phyloP scores from a whole-genome alignment of 441 rosid species.

The Pelargonium citronellum region DNA sequence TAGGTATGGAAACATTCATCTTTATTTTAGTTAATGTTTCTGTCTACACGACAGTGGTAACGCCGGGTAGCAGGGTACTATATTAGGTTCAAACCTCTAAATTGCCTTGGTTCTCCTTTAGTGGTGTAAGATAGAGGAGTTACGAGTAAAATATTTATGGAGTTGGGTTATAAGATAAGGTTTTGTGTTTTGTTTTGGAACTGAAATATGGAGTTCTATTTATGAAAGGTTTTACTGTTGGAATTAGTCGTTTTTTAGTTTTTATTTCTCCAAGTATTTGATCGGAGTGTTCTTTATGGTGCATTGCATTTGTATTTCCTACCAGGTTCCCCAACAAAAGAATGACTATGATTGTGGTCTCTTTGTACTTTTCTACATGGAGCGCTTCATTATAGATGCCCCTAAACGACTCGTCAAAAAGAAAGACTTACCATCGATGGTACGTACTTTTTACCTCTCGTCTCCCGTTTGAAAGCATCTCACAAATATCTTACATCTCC shows the following conservation, averaged over 20 bases:
- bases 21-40: not conserved
- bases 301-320: conserved; percentile 8
- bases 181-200: not conserved
- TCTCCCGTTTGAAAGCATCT: not conserved
- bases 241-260: too few species aligned
- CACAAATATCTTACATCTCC: not conserved
- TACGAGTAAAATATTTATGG: too few species aligned
- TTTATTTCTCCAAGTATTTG: not conserved
- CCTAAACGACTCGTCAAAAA: conserved; percentile 67
- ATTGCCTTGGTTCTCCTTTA: not conserved
- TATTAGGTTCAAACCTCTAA: not conserved
- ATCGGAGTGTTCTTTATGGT: not conserved
- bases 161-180: not conserved
- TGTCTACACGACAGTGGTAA: not conserved
- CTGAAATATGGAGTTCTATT: not conserved
- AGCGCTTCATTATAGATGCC: conserved; percentile 79
- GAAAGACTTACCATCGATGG: conserved; percentile 70
- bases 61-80: not conserved
- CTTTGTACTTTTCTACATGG: conserved; percentile 80
- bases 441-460: conserved; percentile 19
- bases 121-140: not conserved
- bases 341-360: conserved; percentile 93
- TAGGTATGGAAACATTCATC: too few species aligned
- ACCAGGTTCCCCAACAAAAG: conserved; percentile 93
- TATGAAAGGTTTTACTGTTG: too few species aligned